Conservation (phyloP, 345 rosid genomes). For the Eucalyptus viminalis region DNA sequence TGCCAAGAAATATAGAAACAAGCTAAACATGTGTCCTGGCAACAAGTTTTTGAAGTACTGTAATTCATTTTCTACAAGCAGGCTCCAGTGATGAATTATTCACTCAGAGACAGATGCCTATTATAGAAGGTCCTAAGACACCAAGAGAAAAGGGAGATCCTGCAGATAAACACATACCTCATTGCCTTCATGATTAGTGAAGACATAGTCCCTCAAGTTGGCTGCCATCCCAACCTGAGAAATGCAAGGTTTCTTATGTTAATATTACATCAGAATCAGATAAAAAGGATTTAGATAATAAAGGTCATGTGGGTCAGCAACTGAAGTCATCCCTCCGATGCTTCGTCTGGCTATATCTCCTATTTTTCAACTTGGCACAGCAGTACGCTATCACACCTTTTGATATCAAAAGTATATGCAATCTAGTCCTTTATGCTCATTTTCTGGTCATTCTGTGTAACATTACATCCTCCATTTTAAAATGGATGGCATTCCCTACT, state of each 20-base stretch:
- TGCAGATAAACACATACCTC: conserved; percentile 23
- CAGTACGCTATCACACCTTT: background rate
- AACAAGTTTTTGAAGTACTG: background rate
- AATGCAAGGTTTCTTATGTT: background rate
- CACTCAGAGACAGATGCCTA: background rate
- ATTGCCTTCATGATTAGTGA: conserved; percentile 51
- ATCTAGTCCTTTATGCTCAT: background rate
- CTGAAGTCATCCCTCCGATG: background rate
- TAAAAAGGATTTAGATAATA: background rate
- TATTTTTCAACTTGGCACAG: background rate
- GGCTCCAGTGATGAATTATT: background rate
- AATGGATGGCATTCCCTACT: background rate
- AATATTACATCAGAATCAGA: background rate
- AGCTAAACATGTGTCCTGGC: background rate
- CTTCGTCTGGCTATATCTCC: background rate
- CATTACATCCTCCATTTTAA: background rate
- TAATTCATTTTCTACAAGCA: background rate
- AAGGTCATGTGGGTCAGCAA: background rate
- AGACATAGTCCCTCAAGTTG: conserved; percentile 65
- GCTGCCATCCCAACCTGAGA: conserved; percentile 83
- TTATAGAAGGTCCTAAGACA: background rate
- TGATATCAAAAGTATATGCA: background rate
- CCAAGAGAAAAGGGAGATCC: background rate
- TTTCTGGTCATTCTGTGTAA: background rate
- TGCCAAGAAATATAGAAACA: background rate